phyloP scores from a whole-genome alignment of 2,329 filamentous ascomycete genomes.

The Nothophoma quercina region DNA sequence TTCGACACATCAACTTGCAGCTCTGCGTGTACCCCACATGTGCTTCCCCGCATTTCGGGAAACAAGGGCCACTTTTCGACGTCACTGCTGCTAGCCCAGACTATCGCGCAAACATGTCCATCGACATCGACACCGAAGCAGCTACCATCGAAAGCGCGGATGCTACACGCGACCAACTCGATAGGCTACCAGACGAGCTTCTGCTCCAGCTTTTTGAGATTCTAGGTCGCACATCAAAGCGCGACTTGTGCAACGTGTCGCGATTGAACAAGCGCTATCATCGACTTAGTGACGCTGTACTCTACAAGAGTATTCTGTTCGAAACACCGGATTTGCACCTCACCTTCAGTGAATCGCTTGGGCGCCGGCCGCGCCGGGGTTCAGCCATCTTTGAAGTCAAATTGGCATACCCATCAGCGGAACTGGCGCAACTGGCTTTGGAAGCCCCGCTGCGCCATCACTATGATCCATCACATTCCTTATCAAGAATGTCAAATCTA shows the following conservation, averaged over 20 bases:
- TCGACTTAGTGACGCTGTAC: slow-evolving; percentile 39
- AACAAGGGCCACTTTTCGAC: slow-evolving; percentile 13
- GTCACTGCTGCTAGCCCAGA: slow-evolving; percentile 4
- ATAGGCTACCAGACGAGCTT: slow-evolving; percentile 39
- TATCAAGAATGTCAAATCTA: slow-evolving; percentile 45
- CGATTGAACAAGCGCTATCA: slow-evolving; percentile 41
- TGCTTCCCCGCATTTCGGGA: slow-evolving; percentile 18
- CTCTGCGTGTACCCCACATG: slow-evolving; percentile 16
- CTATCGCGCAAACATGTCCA: slow-evolving; percentile 7
- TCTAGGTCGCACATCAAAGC: slow-evolving; percentile 34
- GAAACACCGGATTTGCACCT: slow-evolving; percentile 43
- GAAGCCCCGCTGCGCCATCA: slow-evolving; percentile 37
- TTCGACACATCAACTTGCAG: slow-evolving; percentile 25
- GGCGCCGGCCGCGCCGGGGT: slow-evolving; percentile 41
- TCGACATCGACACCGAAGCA: slow-evolving; percentile 8
- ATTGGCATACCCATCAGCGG: slow-evolving; percentile 41
- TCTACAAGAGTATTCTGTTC: slow-evolving; percentile 45
- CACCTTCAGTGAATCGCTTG: slow-evolving; percentile 43
- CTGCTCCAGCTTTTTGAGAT: slow-evolving; percentile 41
- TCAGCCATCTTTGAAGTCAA: slow-evolving; percentile 44
- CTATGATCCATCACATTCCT: slow-evolving; percentile 41
- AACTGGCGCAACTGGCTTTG: slow-evolving; percentile 40
- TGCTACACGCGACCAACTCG: slow-evolving; percentile 12
- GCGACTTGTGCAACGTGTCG: slow-evolving; percentile 39
- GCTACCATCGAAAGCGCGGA: slow-evolving; percentile 1